Conservation (phyloP, 2,329 filamentous ascomycete genomes). For the Tolypocladium album region DNA sequence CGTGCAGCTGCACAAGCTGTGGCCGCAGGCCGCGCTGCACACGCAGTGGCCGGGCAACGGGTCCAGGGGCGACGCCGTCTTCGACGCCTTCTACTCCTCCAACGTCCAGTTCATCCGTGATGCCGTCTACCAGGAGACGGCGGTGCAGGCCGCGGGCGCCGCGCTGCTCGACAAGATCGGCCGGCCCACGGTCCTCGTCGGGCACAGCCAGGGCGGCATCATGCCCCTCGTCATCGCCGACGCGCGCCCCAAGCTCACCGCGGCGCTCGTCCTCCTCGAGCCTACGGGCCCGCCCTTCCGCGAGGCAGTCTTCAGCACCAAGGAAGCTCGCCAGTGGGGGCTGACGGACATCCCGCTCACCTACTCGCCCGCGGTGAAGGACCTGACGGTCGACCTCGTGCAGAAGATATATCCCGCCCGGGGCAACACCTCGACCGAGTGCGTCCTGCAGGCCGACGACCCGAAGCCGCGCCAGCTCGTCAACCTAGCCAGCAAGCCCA, state of each 20-base stretch:
- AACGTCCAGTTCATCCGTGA: slow-evolving; percentile 25
- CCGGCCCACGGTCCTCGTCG: slow-evolving; percentile 26
- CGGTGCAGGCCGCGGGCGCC: slow-evolving; percentile 26
- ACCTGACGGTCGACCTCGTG: slow-evolving; percentile 22
- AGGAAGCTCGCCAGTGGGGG: slow-evolving; percentile 27
- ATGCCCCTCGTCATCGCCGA: slow-evolving; percentile 31
- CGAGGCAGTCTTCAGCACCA: slow-evolving; percentile 26
- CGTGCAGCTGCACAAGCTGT: slow-evolving; percentile 18
- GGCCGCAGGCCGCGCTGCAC: slow-evolving; percentile 27
- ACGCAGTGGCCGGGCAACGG: slow-evolving; percentile 33
- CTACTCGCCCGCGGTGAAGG: slow-evolving; percentile 30
- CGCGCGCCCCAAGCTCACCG: slow-evolving; percentile 26
- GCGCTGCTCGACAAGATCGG: slow-evolving; percentile 31
- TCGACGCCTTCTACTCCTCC: slow-evolving; percentile 30
- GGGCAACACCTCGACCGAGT: slow-evolving; percentile 11
- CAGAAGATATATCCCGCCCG: slow-evolving; percentile 15
- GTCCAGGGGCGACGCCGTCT: slow-evolving; percentile 25
- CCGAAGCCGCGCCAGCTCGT: slow-evolving; percentile 7
- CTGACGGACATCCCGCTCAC: slow-evolving; percentile 36
- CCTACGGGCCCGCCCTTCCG: slow-evolving; percentile 36
- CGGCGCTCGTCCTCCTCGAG: slow-evolving; percentile 32
- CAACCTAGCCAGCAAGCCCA: slow-evolving; percentile 7
- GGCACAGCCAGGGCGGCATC: slow-evolving; percentile 35
- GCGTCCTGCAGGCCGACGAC: slow-evolving; percentile 20
- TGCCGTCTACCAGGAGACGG: slow-evolving; percentile 21